Evolutionary conservation across 345 rosid species (phyloP).

Genomic region (Dipteronia sinensis): DNA sequence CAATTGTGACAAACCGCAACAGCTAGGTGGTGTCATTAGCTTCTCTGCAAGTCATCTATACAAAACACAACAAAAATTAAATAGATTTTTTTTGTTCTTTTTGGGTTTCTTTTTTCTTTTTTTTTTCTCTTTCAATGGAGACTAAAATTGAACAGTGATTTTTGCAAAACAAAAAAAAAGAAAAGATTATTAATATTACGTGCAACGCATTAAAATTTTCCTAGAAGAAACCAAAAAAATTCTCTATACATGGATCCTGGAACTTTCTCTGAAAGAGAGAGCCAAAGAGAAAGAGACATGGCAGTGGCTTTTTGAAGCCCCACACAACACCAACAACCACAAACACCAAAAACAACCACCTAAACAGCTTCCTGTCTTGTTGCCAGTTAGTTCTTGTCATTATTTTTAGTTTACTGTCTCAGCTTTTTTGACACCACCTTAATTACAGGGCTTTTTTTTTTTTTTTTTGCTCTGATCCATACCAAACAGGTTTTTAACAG

Average conservation of each 20-base stretch:
- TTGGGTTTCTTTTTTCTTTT: not conserved
- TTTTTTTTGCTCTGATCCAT: not conserved
- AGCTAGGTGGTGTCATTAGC: slow-evolving; percentile 41
- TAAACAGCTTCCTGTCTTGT: not conserved
- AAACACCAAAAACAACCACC: not conserved
- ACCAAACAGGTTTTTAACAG: not conserved
- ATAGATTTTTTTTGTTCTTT: not conserved
- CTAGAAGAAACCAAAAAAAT: not conserved
- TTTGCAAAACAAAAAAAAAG: no score
- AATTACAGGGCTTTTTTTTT: not conserved
- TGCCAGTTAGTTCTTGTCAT: slow-evolving; percentile 2
- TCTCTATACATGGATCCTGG: slow-evolving; percentile 18
- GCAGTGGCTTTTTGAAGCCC: slow-evolving; percentile 32
- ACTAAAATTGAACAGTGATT: no score
- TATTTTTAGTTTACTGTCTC: slow-evolving; percentile 3
- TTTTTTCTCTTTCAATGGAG: not conserved
- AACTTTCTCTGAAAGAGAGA: slow-evolving; percentile 56
- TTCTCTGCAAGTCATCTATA: slow-evolving; percentile 25
- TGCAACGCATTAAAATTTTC: no score
- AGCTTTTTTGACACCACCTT: not conserved
- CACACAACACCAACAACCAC: no score
- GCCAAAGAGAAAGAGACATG: slow-evolving; percentile 35
- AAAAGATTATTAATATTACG: no score
- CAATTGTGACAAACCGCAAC: slow-evolving; percentile 47
- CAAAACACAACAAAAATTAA: not conserved